Percentiles rank a stretch among this genome's conserved stretches.
phyloP scores from a whole-genome alignment of 2,329 filamentous ascomycete species.

The Fusarium verticillioides region DNA sequence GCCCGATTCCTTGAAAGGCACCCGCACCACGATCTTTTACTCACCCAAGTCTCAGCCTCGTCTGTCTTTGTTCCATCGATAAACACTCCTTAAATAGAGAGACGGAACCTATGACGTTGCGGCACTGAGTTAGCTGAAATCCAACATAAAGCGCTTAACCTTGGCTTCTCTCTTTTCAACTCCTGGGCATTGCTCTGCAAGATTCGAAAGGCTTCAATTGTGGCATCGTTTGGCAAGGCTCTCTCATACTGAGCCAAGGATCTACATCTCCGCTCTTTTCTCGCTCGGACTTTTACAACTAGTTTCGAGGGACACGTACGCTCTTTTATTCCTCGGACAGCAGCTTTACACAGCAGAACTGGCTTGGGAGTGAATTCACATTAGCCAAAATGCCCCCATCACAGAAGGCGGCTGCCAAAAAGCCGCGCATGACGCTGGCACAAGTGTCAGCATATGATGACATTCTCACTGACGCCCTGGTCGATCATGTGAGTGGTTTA shows the following conservation, averaged over 20 bases:
- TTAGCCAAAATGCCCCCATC: slow-evolving; percentile 51
- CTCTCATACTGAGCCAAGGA: slow-evolving; percentile 3
- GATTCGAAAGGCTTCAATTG: not conserved
- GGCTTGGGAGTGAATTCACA: not conserved
- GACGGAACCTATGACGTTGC: slow-evolving; percentile 43
- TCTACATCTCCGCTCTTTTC: slow-evolving; percentile 27
- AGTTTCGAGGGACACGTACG: slow-evolving; percentile 34
- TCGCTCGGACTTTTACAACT: slow-evolving; percentile 26
- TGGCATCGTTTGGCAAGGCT: not conserved
- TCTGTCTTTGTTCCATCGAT: slow-evolving; percentile 17
- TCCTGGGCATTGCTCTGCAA: not conserved
- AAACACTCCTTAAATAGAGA: slow-evolving; percentile 18
- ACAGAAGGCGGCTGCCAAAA: slow-evolving; percentile 59
- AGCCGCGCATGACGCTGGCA: slow-evolving; percentile 81
- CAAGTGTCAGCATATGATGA: slow-evolving; percentile 96
- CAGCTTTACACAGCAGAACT: not conserved
- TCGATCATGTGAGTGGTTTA: slow-evolving; percentile 82
- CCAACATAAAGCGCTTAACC: slow-evolving; percentile 27
- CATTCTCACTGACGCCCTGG: slow-evolving; percentile 90
- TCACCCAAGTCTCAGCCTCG: slow-evolving; percentile 28
- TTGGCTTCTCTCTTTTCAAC: slow-evolving; percentile 14
- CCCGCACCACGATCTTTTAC: slow-evolving; percentile 6
- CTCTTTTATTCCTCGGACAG: slow-evolving; percentile 30
- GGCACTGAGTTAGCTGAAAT: slow-evolving; percentile 40
- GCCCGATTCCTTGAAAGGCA: slow-evolving; percentile 30